phyloP scores from a whole-genome alignment of 169 alveolate species.

The Eimeria necatrix region DNA sequence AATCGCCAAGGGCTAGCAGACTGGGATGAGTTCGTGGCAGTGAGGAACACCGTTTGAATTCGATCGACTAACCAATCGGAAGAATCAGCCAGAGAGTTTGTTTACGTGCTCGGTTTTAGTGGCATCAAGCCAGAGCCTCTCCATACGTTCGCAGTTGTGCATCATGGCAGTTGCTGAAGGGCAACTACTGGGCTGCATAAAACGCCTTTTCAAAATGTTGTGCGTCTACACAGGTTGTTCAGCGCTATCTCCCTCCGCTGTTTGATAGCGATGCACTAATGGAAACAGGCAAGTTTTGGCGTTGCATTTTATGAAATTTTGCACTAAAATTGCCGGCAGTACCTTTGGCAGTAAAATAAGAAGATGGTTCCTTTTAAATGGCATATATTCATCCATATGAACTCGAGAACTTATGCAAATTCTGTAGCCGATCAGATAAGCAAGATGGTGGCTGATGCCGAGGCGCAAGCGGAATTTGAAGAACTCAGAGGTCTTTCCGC shows the following conservation, averaged over 20 bases:
- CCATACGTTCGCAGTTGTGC: no score
- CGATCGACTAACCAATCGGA: neutral
- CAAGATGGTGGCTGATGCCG: constrained; percentile 77
- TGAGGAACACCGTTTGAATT: neutral
- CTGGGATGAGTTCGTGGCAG: constrained; percentile 57
- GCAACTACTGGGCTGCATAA: no score
- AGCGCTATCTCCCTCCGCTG: constrained; percentile 26
- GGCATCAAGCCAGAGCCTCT: no score
- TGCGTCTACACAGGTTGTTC: constrained; percentile 50
- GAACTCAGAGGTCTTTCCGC: constrained; percentile 79
- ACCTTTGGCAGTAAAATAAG: no score
- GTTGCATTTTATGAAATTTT: no score
- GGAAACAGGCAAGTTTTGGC: constrained; percentile 44
- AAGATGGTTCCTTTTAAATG: no score
- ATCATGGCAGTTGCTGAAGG: no score
- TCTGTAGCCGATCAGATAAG: constrained; percentile 58
- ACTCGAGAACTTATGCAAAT: neutral
- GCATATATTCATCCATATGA: no score
- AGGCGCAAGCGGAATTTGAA: constrained; percentile 80
- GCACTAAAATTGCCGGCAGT: no score
- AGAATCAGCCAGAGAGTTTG: no score
- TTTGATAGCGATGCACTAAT: constrained; percentile 61
- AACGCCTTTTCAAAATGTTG: no score
- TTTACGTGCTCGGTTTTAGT: no score
- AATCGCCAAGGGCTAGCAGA: constrained; percentile 67